Conservation (phyloP, 441 rosid species). For the Mallotus japonicus region DNA sequence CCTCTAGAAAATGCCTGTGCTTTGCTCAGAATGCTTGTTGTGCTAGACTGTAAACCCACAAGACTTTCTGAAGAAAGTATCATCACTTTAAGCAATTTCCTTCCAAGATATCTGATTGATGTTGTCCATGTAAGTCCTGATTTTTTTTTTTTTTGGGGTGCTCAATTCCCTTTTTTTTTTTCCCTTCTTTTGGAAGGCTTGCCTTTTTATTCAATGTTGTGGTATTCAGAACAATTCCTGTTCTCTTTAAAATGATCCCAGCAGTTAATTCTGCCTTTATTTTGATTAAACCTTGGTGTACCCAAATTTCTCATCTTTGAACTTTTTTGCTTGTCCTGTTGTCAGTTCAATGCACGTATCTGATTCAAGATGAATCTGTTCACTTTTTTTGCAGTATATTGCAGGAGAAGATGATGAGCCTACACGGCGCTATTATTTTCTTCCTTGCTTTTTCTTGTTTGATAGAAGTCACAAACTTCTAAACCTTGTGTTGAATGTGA, state of each 20-base stretch:
- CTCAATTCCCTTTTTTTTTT: not conserved
- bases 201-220: not conserved
- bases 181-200: not conserved
- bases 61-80: slow-evolving; percentile 62
- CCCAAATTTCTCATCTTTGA: not conserved
- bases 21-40: slow-evolving; percentile 62
- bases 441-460: slow-evolving; percentile 69
- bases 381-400: slow-evolving; percentile 44
- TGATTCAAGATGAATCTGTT: slow-evolving; percentile 13
- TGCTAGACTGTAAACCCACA: slow-evolving; percentile 69
- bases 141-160: not conserved
- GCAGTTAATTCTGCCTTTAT: too few relatives aligned
- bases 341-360: not conserved
- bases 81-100: slow-evolving; percentile 43
- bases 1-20: slow-evolving; percentile 66
- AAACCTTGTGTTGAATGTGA: slow-evolving; percentile 40
- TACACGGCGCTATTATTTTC: slow-evolving; percentile 41
- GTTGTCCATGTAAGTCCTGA: slow-evolving; percentile 52
- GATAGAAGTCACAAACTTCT: slow-evolving; percentile 54
- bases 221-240: not conserved
- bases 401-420: slow-evolving; percentile 45
- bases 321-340: not conserved
- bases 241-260: not conserved
- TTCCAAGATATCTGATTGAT: slow-evolving; percentile 60
- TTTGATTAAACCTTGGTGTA: not conserved